A percentile compares a stretch with the other conserved stretches of the same genome.
Evolutionary conservation across 2,329 filamentous ascomycete species (phyloP).

Genomic region (Chalara sp.): DNA sequence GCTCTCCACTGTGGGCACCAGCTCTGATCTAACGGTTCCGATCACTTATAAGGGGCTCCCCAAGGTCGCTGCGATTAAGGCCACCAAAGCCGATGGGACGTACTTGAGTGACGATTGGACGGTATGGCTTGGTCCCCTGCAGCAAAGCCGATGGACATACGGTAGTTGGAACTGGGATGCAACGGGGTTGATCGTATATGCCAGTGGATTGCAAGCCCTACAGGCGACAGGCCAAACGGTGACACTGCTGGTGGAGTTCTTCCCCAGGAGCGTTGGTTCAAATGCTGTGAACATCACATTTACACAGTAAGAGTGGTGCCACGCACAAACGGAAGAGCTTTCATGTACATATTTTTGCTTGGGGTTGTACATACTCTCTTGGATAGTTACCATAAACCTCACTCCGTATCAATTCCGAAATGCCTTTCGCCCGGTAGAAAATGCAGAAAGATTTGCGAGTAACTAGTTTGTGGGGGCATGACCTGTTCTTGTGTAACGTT

Average conservation of each 20-base stretch:
- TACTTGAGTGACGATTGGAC: conserved; percentile 52
- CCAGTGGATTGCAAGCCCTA: conserved; percentile 38
- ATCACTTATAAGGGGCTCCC: conserved; percentile 44
- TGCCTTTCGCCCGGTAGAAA: too few species aligned
- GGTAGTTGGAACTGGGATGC: conserved; percentile 43
- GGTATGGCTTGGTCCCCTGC: conserved; percentile 42
- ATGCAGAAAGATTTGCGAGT: too few species aligned
- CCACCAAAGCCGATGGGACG: conserved; percentile 38
- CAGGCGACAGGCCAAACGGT: conserved; percentile 36
- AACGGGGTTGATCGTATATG: conserved; percentile 38
- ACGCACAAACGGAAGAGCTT: too few species aligned
- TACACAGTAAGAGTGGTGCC: conserved; percentile 9
- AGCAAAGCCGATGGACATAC: conserved; percentile 43
- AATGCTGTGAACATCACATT: conserved; percentile 44
- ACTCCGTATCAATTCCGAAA: too few species aligned
- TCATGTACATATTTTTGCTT: too few species aligned
- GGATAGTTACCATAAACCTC: too few species aligned
- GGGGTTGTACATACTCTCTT: too few species aligned
- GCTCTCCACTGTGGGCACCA: background rate
- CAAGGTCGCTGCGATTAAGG: conserved; percentile 44
- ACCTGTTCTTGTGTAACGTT: too few species aligned
- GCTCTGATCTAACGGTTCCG: conserved; percentile 37
- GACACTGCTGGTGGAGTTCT: conserved; percentile 49
- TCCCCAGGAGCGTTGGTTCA: conserved; percentile 37
- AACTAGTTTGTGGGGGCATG: too few species aligned